These are phyloP conservation scores for Rhamnella rubrinervis DNA, from an alignment of 331 rosid species.

Conservation along the genomic window DNA sequence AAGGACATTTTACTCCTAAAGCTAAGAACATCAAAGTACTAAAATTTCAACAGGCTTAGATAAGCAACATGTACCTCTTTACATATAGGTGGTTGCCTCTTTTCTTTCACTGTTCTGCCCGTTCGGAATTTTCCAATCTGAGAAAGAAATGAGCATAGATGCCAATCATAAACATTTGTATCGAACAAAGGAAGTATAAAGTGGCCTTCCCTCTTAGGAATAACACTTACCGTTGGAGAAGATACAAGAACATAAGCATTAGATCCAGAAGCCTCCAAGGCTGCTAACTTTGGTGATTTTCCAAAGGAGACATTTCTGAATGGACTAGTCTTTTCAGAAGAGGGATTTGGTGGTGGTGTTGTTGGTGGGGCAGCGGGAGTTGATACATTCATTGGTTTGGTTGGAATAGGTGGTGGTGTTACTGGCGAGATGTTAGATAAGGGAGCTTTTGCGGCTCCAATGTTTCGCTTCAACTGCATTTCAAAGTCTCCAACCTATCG, in stretches of 20 bases:
- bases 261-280: conserved; percentile 81
- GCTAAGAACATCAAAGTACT: neutral
- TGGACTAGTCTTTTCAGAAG: conserved; percentile 59
- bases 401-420: conserved; percentile 78
- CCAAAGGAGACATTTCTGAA: conserved; percentile 39
- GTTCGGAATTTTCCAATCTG: conserved; percentile 89
- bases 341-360: conserved; percentile 58
- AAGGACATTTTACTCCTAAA: conserved; percentile 1
- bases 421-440: conserved; percentile 68
- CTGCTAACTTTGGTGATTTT: conserved; percentile 68
- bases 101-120: conserved; percentile 86
- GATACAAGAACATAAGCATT: conserved; percentile 56
- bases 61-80: conserved; percentile 63
- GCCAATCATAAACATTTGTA: conserved; percentile 4
- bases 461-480: conserved; percentile 88
- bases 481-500: conserved; percentile 92
- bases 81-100: conserved; percentile 77
- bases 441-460: conserved; percentile 66
- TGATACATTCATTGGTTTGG: conserved; percentile 72
- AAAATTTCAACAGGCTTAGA: conserved; percentile 14
- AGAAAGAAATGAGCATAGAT: conserved; percentile 19
- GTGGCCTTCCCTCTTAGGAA: conserved; percentile 1
- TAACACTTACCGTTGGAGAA: conserved; percentile 66
- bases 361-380: conserved; percentile 42
- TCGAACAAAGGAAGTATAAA: neutral